Conservation (phyloP, 225 moss, liverwort and hornwort species). For the Rhytidiadelphus loreus region DNA sequence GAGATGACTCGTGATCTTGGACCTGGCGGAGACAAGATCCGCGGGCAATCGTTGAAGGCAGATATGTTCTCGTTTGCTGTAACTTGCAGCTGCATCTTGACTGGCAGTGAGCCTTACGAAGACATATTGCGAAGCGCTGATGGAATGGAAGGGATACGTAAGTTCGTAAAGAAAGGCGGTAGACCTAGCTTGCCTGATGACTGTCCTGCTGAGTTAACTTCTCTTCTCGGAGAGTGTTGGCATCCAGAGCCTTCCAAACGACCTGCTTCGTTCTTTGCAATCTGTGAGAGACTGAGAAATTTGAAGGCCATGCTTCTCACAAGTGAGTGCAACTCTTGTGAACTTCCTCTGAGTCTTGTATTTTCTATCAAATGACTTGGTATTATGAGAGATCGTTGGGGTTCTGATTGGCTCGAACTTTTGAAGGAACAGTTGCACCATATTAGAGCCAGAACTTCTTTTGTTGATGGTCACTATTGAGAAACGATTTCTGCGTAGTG, state of each 20-base stretch:
- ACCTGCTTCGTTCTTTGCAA: neutral
- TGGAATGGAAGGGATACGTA: neutral
- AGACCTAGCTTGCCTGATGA: neutral
- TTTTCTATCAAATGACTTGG: neutral
- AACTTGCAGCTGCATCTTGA: neutral
- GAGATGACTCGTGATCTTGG: neutral
- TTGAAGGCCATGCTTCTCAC: neutral
- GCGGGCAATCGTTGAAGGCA: neutral
- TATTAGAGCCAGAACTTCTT: neutral
- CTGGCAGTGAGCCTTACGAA: neutral
- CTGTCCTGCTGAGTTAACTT: neutral
- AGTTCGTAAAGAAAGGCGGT: neutral
- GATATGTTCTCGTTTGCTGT: neutral
- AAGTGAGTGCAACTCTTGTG: neutral
- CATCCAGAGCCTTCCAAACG: neutral
- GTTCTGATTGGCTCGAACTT: neutral
- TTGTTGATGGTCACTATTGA: neutral
- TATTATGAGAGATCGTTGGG: neutral
- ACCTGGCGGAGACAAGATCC: neutral
- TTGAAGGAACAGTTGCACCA: neutral
- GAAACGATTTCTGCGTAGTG: neutral
- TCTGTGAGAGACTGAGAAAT: neutral
- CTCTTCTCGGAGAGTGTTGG: neutral
- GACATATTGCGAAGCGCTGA: accelerated
- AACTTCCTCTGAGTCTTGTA: neutral